Evolutionary conservation across 305 asterid species (phyloP).

Genomic region (Fraxinus greggii): DNA sequence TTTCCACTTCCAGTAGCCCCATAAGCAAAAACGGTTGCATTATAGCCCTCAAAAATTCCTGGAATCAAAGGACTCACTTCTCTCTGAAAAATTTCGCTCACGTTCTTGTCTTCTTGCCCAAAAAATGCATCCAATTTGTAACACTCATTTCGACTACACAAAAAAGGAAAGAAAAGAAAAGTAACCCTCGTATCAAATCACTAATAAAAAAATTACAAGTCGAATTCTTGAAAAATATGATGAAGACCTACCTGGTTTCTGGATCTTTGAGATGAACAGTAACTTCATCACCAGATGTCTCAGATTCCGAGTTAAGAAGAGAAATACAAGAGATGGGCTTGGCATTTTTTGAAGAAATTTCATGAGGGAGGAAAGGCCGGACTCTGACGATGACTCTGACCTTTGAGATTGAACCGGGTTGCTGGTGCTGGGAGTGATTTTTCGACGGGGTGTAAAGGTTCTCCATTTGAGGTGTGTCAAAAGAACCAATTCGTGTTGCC

Average conservation of each 20-base stretch:
- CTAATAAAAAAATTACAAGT: not conserved
- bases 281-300: slow-evolving; percentile 47
- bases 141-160: slow-evolving; percentile 69
- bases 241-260: slow-evolving; percentile 51
- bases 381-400: slow-evolving; percentile 70
- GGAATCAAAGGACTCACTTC: slow-evolving; percentile 84
- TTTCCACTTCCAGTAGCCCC: slow-evolving; percentile 99
- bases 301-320: slow-evolving; percentile 32
- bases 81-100: slow-evolving; percentile 53
- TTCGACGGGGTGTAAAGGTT: slow-evolving; percentile 40
- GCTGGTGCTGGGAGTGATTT: slow-evolving; percentile 15
- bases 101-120: slow-evolving; percentile 63
- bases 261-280: slow-evolving; percentile 68
- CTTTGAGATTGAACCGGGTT: slow-evolving; percentile 37
- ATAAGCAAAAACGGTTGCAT: slow-evolving; percentile 82
- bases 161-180: not conserved
- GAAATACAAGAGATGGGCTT: slow-evolving; percentile 55
- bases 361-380: slow-evolving; percentile 74
- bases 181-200: not conserved
- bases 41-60: slow-evolving; percentile 58
- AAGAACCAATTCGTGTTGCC: slow-evolving; percentile 28
- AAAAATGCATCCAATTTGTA: slow-evolving; percentile 72
- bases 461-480: slow-evolving; percentile 26
- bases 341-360: slow-evolving; percentile 38
- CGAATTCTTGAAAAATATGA: not conserved